Evolutionary conservation across 1,139 yeast genomes (phyloP), one percentile per base, ranked within the genome.

Genomic region (Suhomyces guaymorum): DNA sequence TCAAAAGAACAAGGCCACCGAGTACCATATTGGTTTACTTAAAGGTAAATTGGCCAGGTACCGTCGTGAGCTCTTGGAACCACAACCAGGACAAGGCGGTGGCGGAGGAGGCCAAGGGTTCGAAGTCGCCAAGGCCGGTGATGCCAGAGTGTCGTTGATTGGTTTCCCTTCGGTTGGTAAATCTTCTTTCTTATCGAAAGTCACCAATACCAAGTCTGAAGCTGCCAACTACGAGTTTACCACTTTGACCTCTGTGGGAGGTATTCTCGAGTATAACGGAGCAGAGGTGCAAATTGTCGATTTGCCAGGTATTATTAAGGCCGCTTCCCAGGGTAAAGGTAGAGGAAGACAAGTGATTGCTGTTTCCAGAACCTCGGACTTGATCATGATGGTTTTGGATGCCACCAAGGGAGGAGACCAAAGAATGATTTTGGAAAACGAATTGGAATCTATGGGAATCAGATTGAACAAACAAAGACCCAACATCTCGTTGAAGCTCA

Each of bases 81-180:
- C 97, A 10, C 83, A 87, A 36, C 85, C 92, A 2, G 75, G 75
- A 5, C 70, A 59, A 47, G 85, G 92, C 1, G 70, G 85, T 7
- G 73, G 85, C 8, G 80, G 85, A 7, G 82, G 84, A 15, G 94
- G 97, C 4, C 87, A 84, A 48, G 98, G 98, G 1, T 92, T 92
- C 57, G 98, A 92, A 62, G 97, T 92, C 4, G 81, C 90, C 35
- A 92, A 92, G 57, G 85, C 94, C 21, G 98, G 98, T 18, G 97
- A 90, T 69, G 97, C 97, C 1, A 73, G 98, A 47, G 96, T 88
- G 2, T 95, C 95, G 12, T 70, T 92, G 37, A 90, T 92, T 61
- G 98, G 98, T 32, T 92, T 90, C 60, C 98, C 98, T 8, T 89
- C 97, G 3, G 98, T 92, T 16, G 98, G 98, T 59, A 92, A 92